These are phyloP conservation scores for Hemileccinum hortonii DNA, from an alignment of 1,284 basidiomycete genomes.

Conservation along the genomic window DNA sequence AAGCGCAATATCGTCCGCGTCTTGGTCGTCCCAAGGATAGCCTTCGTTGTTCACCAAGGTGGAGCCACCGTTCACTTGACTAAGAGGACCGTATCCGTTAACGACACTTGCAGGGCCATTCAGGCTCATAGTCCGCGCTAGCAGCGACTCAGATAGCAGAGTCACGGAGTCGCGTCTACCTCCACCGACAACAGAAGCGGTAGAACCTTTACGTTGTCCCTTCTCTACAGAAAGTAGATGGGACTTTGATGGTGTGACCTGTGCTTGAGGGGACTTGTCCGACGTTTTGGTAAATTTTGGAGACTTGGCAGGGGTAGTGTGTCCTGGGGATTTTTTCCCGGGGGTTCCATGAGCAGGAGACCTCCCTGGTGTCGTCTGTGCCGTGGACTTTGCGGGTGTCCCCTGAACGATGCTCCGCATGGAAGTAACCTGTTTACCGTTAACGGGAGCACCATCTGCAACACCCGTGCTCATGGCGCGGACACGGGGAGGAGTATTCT, in stretches of 20 bases:
- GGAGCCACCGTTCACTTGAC: constrained; percentile 25
- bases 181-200: constrained; percentile 16
- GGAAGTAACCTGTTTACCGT: constrained; percentile 17
- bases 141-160: constrained; percentile 26
- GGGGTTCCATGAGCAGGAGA: constrained; percentile 16
- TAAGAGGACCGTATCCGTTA: constrained; percentile 19
- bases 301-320: constrained; percentile 23
- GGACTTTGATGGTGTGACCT: constrained; percentile 20
- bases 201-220: constrained; percentile 26
- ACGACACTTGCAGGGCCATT: constrained; percentile 21
- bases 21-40: constrained; percentile 32
- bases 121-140: constrained; percentile 13
- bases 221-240: constrained; percentile 18
- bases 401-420: constrained; percentile 13
- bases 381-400: constrained; percentile 13
- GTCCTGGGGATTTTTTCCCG: constrained; percentile 18
- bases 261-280: constrained; percentile 15
- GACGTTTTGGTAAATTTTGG: constrained; percentile 23
- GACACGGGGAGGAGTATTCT: constrained; percentile 16
- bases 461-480: constrained; percentile 25
- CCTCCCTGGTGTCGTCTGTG: constrained; percentile 22
- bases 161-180: constrained; percentile 17
- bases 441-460: background rate
- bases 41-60: constrained; percentile 21
- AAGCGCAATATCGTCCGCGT: constrained; percentile 43